Evolutionary conservation across 352 stramenopile genomes (phyloP).

Genomic region (Phytophthora kernoviae): DNA sequence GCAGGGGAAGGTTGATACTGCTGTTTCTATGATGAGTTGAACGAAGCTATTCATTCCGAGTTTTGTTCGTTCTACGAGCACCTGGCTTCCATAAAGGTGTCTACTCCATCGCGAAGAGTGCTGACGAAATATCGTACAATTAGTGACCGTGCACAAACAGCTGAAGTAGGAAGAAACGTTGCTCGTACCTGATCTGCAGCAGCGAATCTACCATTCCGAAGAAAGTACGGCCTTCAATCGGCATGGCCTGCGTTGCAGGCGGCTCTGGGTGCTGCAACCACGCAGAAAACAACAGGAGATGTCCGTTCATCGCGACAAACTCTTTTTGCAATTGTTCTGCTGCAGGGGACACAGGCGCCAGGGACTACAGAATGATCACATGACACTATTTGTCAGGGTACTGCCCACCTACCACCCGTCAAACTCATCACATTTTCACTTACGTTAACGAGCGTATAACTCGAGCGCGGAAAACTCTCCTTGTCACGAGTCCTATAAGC

Average conservation of each 20-base stretch:
- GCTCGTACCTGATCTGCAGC: slow-evolving; percentile 65
- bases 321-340: slow-evolving; percentile 25
- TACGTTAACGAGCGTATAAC: slow-evolving; percentile 76
- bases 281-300: slow-evolving; percentile 68
- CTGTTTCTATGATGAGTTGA: slow-evolving; percentile 20
- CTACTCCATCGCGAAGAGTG: slow-evolving; percentile 60
- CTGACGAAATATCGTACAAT: slow-evolving; percentile 29
- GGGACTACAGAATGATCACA: slow-evolving; percentile 26
- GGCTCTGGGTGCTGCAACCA: slow-evolving; percentile 82
- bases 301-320: slow-evolving; percentile 58
- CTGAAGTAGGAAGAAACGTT: not conserved
- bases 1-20: slow-evolving; percentile 5
- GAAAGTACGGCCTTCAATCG: slow-evolving; percentile 70
- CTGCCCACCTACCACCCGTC: not conserved
- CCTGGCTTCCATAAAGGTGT: slow-evolving; percentile 64
- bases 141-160: slow-evolving; percentile 4
- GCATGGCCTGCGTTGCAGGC: slow-evolving; percentile 64
- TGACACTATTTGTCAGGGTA: not conserved
- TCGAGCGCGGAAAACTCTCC: slow-evolving; percentile 80
- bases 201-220: slow-evolving; percentile 79
- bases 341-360: slow-evolving; percentile 38
- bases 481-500: slow-evolving; percentile 67
- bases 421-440: not conserved
- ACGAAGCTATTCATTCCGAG: slow-evolving; percentile 11
- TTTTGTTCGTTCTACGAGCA: slow-evolving; percentile 9